Evolutionary conservation across 148 eudicot species (phyloP).

Genomic region (Heliamphora exappendiculata): DNA sequence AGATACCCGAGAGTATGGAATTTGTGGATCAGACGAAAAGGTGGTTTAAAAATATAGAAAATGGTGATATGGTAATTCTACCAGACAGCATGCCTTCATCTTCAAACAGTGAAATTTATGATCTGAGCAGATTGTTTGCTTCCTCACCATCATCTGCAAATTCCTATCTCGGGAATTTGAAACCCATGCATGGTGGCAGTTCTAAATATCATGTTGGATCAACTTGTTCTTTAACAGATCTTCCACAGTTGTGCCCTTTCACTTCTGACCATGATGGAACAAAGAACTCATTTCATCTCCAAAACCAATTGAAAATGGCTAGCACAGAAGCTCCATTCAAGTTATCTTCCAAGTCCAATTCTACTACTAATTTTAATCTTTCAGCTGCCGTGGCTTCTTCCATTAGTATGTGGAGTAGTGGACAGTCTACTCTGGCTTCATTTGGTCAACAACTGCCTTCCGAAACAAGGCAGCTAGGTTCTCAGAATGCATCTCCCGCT

Average conservation of each 20-base stretch:
- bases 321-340: constrained; percentile 10
- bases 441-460: constrained; percentile 8
- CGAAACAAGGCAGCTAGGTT: constrained; percentile 9
- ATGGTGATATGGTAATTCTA: constrained; percentile 11
- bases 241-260: constrained; percentile 10
- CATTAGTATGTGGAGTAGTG: constrained; percentile 16
- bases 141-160: constrained; percentile 31
- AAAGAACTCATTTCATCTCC: constrained; percentile 1
- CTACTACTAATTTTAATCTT: background rate
- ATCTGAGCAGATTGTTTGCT: constrained; percentile 24
- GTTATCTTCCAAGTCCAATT: background rate
- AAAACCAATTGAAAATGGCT: constrained; percentile 11
- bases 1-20: constrained; percentile 48
- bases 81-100: constrained; percentile 29
- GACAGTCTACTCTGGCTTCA: constrained; percentile 18
- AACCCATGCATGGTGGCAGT: background rate
- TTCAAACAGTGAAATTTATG: constrained; percentile 21
- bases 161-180: constrained; percentile 9
- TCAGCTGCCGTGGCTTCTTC: constrained; percentile 10
- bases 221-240: constrained; percentile 9
- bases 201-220: constrained; percentile 4
- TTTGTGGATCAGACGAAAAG: constrained; percentile 48
- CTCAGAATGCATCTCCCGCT: too few relatives aligned
- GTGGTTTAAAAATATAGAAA: constrained; percentile 25
- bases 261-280: constrained; percentile 7